These are phyloP conservation scores for Agrocybe pediades DNA, from an alignment of 768 basidiomycete genomes.

Conservation along the genomic window DNA sequence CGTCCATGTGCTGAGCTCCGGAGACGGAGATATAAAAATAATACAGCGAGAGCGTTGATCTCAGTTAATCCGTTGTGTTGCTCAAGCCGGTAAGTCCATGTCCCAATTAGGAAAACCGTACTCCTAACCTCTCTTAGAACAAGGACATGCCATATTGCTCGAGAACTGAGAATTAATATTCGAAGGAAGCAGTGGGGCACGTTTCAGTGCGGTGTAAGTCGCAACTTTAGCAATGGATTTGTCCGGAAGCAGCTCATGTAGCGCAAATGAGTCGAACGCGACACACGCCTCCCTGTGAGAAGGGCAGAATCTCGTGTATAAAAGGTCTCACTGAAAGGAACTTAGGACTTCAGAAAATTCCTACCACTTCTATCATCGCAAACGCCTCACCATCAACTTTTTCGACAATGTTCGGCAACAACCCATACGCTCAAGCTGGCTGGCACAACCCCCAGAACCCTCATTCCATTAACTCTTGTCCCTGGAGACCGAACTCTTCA, in stretches of 20 bases:
- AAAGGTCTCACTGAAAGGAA: not conserved
- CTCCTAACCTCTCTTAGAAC: not conserved
- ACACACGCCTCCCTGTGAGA: too few relatives aligned
- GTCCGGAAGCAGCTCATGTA: too few relatives aligned
- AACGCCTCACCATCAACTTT: not conserved
- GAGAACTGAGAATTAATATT: not conserved
- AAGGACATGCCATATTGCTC: not conserved
- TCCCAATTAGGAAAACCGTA: not conserved
- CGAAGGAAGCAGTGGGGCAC: not conserved
- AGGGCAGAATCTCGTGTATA: too few relatives aligned
- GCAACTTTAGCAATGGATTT: too few relatives aligned
- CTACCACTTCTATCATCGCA: not conserved
- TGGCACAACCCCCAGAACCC: slow-evolving; percentile 30
- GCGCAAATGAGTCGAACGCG: too few relatives aligned
- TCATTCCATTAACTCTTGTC: slow-evolving; percentile 20
- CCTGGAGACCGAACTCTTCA: slow-evolving; percentile 11
- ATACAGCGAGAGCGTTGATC: not conserved
- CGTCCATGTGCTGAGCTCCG: too few relatives aligned
- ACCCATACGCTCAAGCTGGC: slow-evolving; percentile 30
- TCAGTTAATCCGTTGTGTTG: not conserved
- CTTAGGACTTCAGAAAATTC: too few relatives aligned
- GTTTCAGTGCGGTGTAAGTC: too few relatives aligned
- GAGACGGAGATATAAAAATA: too few relatives aligned
- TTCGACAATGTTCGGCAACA: slow-evolving; percentile 22
- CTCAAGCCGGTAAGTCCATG: not conserved